Evolutionary conservation across 2,329 filamentous ascomycete genomes (phyloP), one percentile per base, ranked within the genome.

Genomic region (Cladobotryum mycophilum): DNA sequence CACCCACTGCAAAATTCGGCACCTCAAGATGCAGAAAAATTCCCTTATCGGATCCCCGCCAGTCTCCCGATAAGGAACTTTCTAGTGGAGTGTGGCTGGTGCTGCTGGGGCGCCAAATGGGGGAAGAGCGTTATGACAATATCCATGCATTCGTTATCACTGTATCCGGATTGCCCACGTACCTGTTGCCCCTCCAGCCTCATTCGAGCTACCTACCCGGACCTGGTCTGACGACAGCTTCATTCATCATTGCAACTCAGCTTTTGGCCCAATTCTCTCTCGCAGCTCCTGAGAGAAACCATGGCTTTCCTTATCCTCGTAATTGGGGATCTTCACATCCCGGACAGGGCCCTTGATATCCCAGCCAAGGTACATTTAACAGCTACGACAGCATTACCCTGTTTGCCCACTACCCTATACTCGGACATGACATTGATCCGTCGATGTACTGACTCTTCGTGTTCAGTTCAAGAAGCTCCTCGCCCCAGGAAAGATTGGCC

Each of bases 291-390:
- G 59, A 57, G 52, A 53, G 44, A 56, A 55, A 86, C 82, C 76
- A 89, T 92, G 75, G 89, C 89, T 57, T 89, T 92, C 72, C 79
- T 96, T 60, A 90, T 95, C 66, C 81, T 96, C 66, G 89, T 93
- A 65, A 89, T 96, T 61, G 89, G 89, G 68, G 90, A 96, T 74
- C 82, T 96, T 49, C 90, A 95, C 75, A 95, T 96, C 71, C 90
- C 90, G 62, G 90, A 96, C 71, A 80, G 90, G 67, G 90, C 89
- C 61, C 84, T 93, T 57, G 90, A 95, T 69, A 91, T 96, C 63
- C 90, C 90, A 53, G 79, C 86, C 69, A 95, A 95, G 84, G 89
- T 90, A 76, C 59, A 40, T 37, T 6, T 12, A 15, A 18, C 9
- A 8, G 17, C 30, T 30, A 30, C 25, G 6, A 30, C n/a, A 15